A percentile compares a stretch with the other conserved stretches of the same genome.
These are phyloP conservation scores for Nemania sp. DNA, from an alignment of 2,329 filamentous ascomycete genomes.

Conservation along the genomic window DNA sequence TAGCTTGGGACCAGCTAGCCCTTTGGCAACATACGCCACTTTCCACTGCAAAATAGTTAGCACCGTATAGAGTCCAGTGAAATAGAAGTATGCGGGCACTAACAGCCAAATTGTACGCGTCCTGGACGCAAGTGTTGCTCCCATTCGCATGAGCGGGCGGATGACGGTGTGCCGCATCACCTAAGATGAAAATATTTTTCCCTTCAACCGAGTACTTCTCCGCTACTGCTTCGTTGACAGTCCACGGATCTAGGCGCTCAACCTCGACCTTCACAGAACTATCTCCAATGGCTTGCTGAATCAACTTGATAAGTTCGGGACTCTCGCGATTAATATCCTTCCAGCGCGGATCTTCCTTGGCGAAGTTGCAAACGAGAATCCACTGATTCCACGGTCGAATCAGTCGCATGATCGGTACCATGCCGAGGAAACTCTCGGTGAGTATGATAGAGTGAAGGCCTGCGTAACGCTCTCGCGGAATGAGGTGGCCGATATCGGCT, in stretches of 20 bases:
- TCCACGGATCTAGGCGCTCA: slow-evolving; percentile 59
- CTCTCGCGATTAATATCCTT: slow-evolving; percentile 15
- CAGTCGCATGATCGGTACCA: slow-evolving; percentile 53
- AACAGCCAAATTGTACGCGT: slow-evolving; percentile 56
- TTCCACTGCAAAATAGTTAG: slow-evolving; percentile 48
- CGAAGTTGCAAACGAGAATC: slow-evolving; percentile 52
- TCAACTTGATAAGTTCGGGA: slow-evolving; percentile 16
- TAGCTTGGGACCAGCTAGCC: slow-evolving; percentile 41
- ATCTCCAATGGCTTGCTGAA: slow-evolving; percentile 53
- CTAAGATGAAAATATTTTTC: slow-evolving; percentile 55
- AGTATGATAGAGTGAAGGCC: slow-evolving; percentile 61
- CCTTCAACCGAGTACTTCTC: slow-evolving; percentile 57
- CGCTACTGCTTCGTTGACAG: slow-evolving; percentile 63
- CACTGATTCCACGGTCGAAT: slow-evolving; percentile 62
- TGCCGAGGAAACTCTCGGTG: slow-evolving; percentile 50
- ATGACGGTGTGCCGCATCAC: slow-evolving; percentile 62
- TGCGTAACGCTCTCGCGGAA: slow-evolving; percentile 49
- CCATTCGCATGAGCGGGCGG: slow-evolving; percentile 61
- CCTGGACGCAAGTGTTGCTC: slow-evolving; percentile 62
- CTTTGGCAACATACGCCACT: slow-evolving; percentile 51
- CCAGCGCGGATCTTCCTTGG: slow-evolving; percentile 18
- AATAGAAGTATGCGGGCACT: not conserved
- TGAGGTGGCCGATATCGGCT: slow-evolving; percentile 55
- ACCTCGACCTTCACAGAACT: slow-evolving; percentile 52
- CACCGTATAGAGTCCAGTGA: not conserved